Percentiles rank a stretch among this genome's conserved stretches.
phyloP scores from a whole-genome alignment of 176 grass and related monocot species.

The Elymus sibiricus region DNA sequence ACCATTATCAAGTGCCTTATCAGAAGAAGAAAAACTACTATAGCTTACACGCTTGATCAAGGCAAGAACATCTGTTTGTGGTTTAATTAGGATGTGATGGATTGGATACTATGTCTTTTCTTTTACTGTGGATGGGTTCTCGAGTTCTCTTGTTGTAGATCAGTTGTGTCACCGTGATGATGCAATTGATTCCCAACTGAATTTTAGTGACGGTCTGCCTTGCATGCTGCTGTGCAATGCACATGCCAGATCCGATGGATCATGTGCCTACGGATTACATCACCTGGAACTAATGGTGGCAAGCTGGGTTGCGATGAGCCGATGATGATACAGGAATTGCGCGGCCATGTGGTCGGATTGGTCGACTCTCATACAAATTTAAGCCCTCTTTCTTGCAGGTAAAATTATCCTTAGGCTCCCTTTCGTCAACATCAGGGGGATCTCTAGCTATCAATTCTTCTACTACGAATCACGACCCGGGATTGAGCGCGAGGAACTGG shows the following conservation, averaged over 20 bases:
- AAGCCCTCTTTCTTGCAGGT: no score
- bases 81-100: not conserved
- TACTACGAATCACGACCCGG: no score
- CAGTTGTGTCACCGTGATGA: no score
- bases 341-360: not conserved
- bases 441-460: no score
- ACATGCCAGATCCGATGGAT: not conserved
- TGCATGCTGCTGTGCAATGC: not conserved
- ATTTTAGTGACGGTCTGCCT: not conserved
- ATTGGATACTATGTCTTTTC: no score
- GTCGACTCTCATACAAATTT: not conserved
- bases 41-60: not conserved
- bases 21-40: not conserved
- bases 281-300: no score
- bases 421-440: no score
- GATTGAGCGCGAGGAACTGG: no score
- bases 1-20: not conserved
- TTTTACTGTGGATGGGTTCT: no score
- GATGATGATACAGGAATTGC: not conserved
- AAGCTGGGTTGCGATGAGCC: not conserved
- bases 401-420: no score
- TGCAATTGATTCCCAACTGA: not conserved
- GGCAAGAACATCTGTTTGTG: not conserved
- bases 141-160: no score
- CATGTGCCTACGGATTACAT: no score